phyloP scores from a whole-genome alignment of 176 grass and related monocot species.

The Pharus latifolius region DNA sequence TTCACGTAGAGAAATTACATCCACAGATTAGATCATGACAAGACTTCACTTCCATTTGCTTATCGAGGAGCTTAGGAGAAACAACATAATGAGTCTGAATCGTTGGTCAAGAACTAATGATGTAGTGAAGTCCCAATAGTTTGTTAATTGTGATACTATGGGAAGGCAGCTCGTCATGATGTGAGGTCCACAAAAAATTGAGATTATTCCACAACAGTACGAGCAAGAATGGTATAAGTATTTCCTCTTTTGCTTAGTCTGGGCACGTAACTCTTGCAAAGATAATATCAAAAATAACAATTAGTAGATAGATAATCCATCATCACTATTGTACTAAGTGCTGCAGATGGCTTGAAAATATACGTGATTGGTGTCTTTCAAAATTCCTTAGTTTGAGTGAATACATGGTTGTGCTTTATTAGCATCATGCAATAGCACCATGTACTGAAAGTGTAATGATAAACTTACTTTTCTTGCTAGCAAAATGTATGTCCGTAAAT shows the following conservation, averaged over 20 bases:
- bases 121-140: conserved; percentile 84
- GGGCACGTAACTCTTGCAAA: no score
- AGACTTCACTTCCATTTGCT: no score
- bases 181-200: conserved; percentile 71
- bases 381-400: no score
- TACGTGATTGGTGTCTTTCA: conserved; percentile 93
- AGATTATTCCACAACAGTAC: conserved; percentile 93
- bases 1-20: no score
- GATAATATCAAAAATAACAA: neutral
- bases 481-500: no score
- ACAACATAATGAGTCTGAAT: conserved; percentile 91
- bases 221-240: conserved; percentile 92
- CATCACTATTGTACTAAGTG: neutral
- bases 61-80: no score
- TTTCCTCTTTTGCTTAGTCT: neutral
- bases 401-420: no score
- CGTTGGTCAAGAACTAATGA: conserved; percentile 84
- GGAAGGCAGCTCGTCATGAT: conserved; percentile 60
- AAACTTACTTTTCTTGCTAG: no score
- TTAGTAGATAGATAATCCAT: neutral
- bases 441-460: no score
- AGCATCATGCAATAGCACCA: no score
- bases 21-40: no score
- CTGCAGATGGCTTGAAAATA: conserved; percentile 83
- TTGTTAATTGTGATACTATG: conserved; percentile 79